Percentiles rank a stretch among this genome's conserved stretches.
Evolutionary conservation across 768 basidiomycete genomes (phyloP).

Genomic region (Collybia nuda): DNA sequence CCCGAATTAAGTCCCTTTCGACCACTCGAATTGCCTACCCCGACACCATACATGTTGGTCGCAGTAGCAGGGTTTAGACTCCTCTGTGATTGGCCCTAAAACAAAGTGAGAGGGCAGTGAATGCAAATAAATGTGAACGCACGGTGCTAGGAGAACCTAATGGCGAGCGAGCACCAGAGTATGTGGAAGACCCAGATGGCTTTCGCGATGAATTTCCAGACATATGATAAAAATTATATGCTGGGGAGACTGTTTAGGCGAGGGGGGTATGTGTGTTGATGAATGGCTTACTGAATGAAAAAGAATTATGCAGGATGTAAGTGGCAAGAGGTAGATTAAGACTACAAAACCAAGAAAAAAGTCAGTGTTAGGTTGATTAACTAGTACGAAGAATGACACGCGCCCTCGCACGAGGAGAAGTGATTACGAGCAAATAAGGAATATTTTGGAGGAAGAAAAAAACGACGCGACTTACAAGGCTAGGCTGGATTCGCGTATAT

Average conservation of each 20-base stretch:
- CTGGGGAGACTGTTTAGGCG: slow-evolving; percentile 2
- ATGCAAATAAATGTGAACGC: slow-evolving; percentile 13
- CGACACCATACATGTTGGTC: slow-evolving; percentile 52
- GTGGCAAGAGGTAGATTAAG: slow-evolving; percentile 7
- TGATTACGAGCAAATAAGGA: slow-evolving; percentile 16
- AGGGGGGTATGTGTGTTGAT: background rate
- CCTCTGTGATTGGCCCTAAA: slow-evolving; percentile 40
- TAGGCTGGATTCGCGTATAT: too few relatives aligned
- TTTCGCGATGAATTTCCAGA: slow-evolving; percentile 56
- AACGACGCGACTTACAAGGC: slow-evolving; percentile 23
- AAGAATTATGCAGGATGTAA: slow-evolving; percentile 14
- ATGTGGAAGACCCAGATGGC: slow-evolving; percentile 69
- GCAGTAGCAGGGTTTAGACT: slow-evolving; percentile 41
- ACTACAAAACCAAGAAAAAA: slow-evolving; percentile 12
- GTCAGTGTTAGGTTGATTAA: slow-evolving; percentile 16
- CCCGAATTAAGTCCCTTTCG: slow-evolving; percentile 58
- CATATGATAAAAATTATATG: slow-evolving; percentile 25
- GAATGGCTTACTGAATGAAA: slow-evolving; percentile 9
- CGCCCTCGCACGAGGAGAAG: slow-evolving; percentile 14
- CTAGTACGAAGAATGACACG: slow-evolving; percentile 12
- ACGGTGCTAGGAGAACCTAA: slow-evolving; percentile 61
- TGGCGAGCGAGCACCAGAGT: slow-evolving; percentile 63
- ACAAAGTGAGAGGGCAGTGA: background rate
- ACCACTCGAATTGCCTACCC: slow-evolving; percentile 43
- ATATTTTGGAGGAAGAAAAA: slow-evolving; percentile 28